Evolutionary conservation across 768 basidiomycete genomes (phyloP), one percentile per base, ranked within the genome.

Genomic region (Boletus rex-veris): DNA sequence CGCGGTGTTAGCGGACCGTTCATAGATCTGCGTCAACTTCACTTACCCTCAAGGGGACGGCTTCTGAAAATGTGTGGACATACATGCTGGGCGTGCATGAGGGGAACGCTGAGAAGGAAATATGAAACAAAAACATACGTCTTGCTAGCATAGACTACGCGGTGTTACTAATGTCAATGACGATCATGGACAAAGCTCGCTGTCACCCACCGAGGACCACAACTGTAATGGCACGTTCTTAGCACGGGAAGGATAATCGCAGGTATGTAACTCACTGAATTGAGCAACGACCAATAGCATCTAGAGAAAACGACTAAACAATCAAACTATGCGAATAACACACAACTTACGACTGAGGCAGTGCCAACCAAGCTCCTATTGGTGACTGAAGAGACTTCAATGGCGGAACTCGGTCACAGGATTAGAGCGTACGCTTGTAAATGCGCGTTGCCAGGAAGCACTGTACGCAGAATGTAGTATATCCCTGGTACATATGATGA

Each of bases 401-500:
- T 41, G n/a, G 24, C 41, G 42, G 24, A 7, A 14, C 10, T n/a
- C 19, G 11, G 6, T 6, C 14, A 52, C 40, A 26, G 10, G n/a
- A 18, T 14, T 18, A 24, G 35, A 37, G 66, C 77, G 47, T 61
- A 80, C 78, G 60, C 45, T 67, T 73, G 71, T 77, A 84, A 4
- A 84, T 70, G 1, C 82, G 78, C 57, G 74, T 65, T 1, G 73
- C 62, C 54, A 82, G 73, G 67, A 83, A 84, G 37, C 78, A 74
- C 67, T 84, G 83, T 7, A 83, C 82, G 19, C 81, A 64, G 39
- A 75, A 67, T 6, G 75, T 78, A 12, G 78, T 81, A 18, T 80
- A 62, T 30, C 73, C 59, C 66, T 67, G 33, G 12, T 4, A 35
- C 15, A 15, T 7, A 19, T 41, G 24, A 47, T 65, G 31, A 60